Evolutionary conservation across 495 filamentous ascomycete species (phyloP).

Genomic region (Talaromyces liani): DNA sequence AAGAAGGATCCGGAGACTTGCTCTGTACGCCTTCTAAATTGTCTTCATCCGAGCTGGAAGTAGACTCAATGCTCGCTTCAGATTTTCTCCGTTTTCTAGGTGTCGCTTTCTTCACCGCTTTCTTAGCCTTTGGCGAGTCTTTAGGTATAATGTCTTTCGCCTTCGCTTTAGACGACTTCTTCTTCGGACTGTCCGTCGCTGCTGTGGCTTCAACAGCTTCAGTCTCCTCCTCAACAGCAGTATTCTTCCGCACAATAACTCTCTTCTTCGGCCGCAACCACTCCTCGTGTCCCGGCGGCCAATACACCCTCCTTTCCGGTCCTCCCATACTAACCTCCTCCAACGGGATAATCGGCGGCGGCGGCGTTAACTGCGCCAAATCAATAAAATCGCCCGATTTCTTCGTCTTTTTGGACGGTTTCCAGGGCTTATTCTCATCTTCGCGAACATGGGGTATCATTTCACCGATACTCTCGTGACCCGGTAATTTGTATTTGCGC

Average conservation of each 20-base stretch:
- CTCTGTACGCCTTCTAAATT: not conserved
- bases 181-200: not conserved
- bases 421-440: slow-evolving; percentile 66
- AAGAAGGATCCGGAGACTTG: slow-evolving; percentile 11
- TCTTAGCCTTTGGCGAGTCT: not conserved
- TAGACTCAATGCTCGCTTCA: not conserved
- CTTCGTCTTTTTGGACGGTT: slow-evolving; percentile 41
- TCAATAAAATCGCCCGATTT: slow-evolving; percentile 44
- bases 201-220: not conserved
- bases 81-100: not conserved
- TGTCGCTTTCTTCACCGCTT: not conserved
- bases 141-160: not conserved
- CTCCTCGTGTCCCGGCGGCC: slow-evolving; percentile 83
- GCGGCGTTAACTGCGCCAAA: slow-evolving; percentile 38
- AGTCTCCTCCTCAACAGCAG: not conserved
- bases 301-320: slow-evolving; percentile 78
- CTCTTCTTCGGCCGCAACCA: slow-evolving; percentile 80
- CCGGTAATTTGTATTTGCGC: slow-evolving; percentile 75
- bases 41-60: not conserved
- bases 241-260: slow-evolving; percentile 49
- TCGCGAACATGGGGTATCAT: slow-evolving; percentile 67
- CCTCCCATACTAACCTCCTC: slow-evolving; percentile 86
- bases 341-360: slow-evolving; percentile 43
- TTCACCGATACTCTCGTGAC: slow-evolving; percentile 66
- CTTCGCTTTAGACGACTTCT: not conserved